Evolutionary conservation across 2,329 filamentous ascomycete species (phyloP).

Genomic region (Pseudovirgaria hyperparasitica): DNA sequence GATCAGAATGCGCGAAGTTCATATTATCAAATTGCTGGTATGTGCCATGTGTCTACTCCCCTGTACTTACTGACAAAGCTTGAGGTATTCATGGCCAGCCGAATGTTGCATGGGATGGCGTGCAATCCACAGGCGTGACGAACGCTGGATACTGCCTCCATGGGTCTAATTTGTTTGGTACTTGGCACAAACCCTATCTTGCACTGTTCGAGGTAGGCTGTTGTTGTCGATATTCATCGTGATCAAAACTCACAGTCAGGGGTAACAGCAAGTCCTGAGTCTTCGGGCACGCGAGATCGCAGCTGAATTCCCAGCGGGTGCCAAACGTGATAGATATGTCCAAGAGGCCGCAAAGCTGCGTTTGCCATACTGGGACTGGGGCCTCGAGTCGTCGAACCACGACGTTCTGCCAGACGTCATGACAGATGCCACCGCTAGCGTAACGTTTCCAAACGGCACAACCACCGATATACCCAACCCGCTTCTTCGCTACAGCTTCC

Average conservation of each 20-base stretch:
- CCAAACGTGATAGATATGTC: conserved; percentile 16
- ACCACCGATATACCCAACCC: conserved; percentile 14
- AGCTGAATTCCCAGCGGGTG: conserved; percentile 19
- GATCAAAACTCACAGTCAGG: neutral
- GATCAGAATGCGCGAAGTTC: conserved; percentile 50
- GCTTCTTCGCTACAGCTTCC: conserved; percentile 16
- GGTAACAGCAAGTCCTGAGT: conserved; percentile 21
- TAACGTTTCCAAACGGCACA: conserved; percentile 18
- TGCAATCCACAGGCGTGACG: conserved; percentile 10
- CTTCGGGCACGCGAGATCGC: conserved; percentile 19
- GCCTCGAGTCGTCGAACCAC: too few species aligned
- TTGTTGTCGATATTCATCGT: neutral
- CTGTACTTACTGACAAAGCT: conserved; percentile 1
- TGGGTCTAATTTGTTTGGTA: conserved; percentile 58
- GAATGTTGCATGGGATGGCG: conserved; percentile 12
- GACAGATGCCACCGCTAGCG: conserved; percentile 8
- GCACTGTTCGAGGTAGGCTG: conserved; percentile 38
- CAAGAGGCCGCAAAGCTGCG: conserved; percentile 20
- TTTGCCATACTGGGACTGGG: conserved; percentile 30
- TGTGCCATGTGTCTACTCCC: neutral
- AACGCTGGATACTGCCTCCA: conserved; percentile 58
- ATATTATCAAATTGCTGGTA: conserved; percentile 63
- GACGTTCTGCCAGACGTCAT: conserved; percentile 15
- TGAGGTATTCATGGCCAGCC: conserved; percentile 3
- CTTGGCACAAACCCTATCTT: conserved; percentile 71